Percentiles rank a stretch among this genome's conserved stretches.
These are phyloP conservation scores for Furcasterigmium sp. DNA, from an alignment of 2,329 filamentous ascomycete species.

Conservation along the genomic window DNA sequence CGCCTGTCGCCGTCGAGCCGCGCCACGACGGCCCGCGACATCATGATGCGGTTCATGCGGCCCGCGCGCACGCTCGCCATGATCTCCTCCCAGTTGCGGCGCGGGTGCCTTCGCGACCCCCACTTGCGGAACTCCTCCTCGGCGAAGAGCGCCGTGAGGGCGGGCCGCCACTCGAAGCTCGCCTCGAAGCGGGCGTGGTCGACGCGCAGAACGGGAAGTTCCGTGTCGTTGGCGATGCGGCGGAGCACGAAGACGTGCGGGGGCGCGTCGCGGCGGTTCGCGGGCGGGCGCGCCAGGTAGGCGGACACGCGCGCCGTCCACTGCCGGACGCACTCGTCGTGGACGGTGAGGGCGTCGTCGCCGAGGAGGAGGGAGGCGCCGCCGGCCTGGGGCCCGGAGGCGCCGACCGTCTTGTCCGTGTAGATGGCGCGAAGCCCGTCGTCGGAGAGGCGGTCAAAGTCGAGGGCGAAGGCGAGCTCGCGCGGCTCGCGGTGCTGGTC, in stretches of 20 bases:
- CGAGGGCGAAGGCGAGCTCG: conserved; percentile 5
- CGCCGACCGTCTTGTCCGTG: conserved; percentile 2
- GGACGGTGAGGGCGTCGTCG: not conserved
- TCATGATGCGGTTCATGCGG: conserved; percentile 1
- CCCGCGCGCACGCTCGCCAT: not conserved
- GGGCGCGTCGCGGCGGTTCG: conserved; percentile 3
- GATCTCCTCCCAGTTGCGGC: conserved; percentile 1
- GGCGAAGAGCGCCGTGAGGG: conserved; percentile 9
- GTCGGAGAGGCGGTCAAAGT: conserved; percentile 4
- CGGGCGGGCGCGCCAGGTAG: conserved; percentile 2
- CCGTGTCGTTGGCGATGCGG: conserved; percentile 11
- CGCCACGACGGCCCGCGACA: conserved; percentile 1
- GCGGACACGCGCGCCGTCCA: conserved; percentile 4
- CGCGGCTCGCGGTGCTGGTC: not conserved
- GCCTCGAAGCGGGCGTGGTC: conserved; percentile 6
- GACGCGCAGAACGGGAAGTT: conserved; percentile 7
- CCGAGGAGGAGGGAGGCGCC: not conserved
- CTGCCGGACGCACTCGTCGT: conserved; percentile 4
- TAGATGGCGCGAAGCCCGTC: conserved; percentile 3
- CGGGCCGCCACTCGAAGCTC: conserved; percentile 9
- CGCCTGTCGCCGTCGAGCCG: not conserved
- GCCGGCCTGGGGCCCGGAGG: not conserved
- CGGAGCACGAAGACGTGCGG: conserved; percentile 8
- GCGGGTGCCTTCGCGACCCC: conserved; percentile 2
- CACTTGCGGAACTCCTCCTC: conserved; percentile 12